These are phyloP conservation scores for Phaffia rhodozyma DNA, from an alignment of 1,284 basidiomycete species.

Conservation along the genomic window DNA sequence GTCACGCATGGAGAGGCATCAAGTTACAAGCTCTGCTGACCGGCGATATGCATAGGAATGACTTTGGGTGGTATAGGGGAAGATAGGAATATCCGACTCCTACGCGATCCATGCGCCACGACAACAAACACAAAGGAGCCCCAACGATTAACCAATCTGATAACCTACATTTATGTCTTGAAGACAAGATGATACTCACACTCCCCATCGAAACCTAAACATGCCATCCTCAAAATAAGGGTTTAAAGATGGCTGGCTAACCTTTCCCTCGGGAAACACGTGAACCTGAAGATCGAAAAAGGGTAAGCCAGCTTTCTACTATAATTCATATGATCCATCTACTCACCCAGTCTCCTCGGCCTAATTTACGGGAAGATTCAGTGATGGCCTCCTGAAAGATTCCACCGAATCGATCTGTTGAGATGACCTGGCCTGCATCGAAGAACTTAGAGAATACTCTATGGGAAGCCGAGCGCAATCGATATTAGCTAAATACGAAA, in stretches of 20 bases:
- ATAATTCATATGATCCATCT: not conserved
- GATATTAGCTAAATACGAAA: not conserved
- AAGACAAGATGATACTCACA: slow-evolving; percentile 46
- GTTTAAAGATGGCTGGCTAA: slow-evolving; percentile 61
- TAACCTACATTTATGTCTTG: slow-evolving; percentile 18
- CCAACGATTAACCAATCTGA: slow-evolving; percentile 10
- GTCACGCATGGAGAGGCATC: not conserved
- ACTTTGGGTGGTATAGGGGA: slow-evolving; percentile 58
- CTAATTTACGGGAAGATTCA: slow-evolving; percentile 61
- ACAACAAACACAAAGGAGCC: slow-evolving; percentile 10
- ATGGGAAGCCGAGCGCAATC: not conserved
- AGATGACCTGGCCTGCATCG: slow-evolving; percentile 77
- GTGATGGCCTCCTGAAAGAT: slow-evolving; percentile 84
- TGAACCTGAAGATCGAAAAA: slow-evolving; percentile 53
- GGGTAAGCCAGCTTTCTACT: not conserved
- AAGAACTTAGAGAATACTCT: slow-evolving; percentile 61
- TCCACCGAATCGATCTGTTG: slow-evolving; percentile 80
- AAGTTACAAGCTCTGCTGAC: slow-evolving; percentile 33
- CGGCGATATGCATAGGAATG: slow-evolving; percentile 87
- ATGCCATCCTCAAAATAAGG: slow-evolving; percentile 39
- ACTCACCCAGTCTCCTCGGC: slow-evolving; percentile 72
- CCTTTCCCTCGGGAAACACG: slow-evolving; percentile 84
- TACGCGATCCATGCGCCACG: slow-evolving; percentile 28
- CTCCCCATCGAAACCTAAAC: slow-evolving; percentile 89
- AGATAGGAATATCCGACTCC: slow-evolving; percentile 76